Evolutionary conservation across 2,329 filamentous ascomycete genomes (phyloP), one percentile per base, ranked within the genome.

Genomic region (Aplosporella prunicola): DNA sequence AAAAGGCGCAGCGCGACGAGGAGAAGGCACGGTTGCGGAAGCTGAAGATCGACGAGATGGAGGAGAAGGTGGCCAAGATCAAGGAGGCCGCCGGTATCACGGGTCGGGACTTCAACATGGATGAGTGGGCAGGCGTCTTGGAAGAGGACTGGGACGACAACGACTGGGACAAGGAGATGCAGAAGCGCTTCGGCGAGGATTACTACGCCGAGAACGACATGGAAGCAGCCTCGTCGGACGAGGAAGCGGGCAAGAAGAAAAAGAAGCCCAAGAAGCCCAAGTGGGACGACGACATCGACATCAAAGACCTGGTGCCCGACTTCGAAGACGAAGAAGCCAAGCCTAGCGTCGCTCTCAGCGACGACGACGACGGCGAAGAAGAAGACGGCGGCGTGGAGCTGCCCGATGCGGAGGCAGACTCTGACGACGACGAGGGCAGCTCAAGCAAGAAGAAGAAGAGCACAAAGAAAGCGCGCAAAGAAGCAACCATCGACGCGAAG

Each of bases 261-360:
- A 78, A 74, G 53, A 77, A 76, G 47, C 63, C 73, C 8, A 86
- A 84, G 69, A 93, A 93, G 64, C 86, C 85, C 8, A 83, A 78
- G 45, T 98, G 89, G 82, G 85, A 95, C 51, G 87, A 96, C 52
- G 91, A 98, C 56, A 95, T 98, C 50, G 88, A 96, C 55, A 96
- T 98, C 64, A 86, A 82, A 43, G 89, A 94, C 57, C 71, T 95
- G 34, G 67, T 94, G 18, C 87, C 86, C 2, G 85, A 93, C 43
- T 94, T 93, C 53, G 82, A 85, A 17, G 74, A 70, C 11, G 41
- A 55, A 31, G 51, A 56, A 18, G 38, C 45, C 15, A 63, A 68
- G 33, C 72, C 75, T 14, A 63, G 65, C 1, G 61, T 82, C 42
- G 63, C 64, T 1, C 62, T 80, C 2, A 74, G 75, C 5, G 74